phyloP scores from a whole-genome alignment of 306 rosid species.

The Datisca glomerata region DNA sequence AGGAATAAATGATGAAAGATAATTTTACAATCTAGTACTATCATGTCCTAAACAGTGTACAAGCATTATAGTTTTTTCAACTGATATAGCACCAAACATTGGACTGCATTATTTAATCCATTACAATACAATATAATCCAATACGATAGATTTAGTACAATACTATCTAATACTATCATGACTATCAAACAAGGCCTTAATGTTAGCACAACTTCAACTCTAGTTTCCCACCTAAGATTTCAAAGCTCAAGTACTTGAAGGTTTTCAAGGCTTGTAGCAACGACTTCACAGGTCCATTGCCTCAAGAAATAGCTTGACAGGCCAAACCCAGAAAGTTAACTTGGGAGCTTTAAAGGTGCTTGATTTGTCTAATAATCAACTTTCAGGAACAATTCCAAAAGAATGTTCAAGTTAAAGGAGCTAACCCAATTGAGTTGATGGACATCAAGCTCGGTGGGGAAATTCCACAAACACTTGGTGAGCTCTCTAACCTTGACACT shows the following conservation, averaged over 20 bases:
- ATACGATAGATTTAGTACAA: no score
- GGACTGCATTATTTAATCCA: no score
- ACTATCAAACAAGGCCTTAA: no score
- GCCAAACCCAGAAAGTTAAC: constrained; percentile 46
- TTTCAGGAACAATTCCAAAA: constrained; percentile 56
- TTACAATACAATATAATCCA: no score
- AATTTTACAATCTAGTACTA: no score
- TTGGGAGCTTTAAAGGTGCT: constrained; percentile 35
- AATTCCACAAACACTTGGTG: constrained; percentile 53
- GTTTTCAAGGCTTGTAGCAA: constrained; percentile 73
- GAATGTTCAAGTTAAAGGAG: constrained; percentile 24
- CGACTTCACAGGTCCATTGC: constrained; percentile 64
- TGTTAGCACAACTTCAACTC: constrained; percentile 58
- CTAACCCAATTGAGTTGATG: constrained; percentile 45
- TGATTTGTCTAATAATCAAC: constrained; percentile 68
- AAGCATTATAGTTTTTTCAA: no score
- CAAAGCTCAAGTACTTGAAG: constrained; percentile 58
- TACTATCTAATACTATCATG: no score
- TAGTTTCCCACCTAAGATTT: constrained; percentile 74
- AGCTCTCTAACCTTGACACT: constrained; percentile 46
- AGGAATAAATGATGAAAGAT: no score
- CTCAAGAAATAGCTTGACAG: constrained; percentile 41
- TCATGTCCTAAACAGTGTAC: no score
- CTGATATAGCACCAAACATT: no score
- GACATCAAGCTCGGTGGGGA: constrained; percentile 48